These are phyloP conservation scores for Leccinum obscurum DNA, from an alignment of 768 basidiomycete species.

Conservation along the genomic window DNA sequence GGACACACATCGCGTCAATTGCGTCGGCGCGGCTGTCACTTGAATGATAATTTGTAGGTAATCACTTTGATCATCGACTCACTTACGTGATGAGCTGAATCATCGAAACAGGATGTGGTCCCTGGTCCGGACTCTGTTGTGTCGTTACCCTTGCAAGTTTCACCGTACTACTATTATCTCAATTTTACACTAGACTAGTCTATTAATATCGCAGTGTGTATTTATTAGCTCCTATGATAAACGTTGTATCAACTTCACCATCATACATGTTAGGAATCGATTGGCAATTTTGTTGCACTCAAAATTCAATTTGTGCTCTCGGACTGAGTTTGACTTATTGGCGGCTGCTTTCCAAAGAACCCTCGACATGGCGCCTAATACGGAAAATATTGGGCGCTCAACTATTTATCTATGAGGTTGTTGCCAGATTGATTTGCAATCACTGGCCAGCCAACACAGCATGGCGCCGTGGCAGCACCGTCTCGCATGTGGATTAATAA, in stretches of 20 bases:
- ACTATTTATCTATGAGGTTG: not conserved
- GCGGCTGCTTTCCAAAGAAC: slow-evolving; percentile 6
- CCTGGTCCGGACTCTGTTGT: not conserved
- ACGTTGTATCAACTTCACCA: not conserved
- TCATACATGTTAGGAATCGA: not conserved
- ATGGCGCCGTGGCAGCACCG: slow-evolving; percentile 17
- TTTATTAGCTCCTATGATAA: not conserved
- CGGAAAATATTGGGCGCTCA: not conserved
- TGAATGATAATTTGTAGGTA: slow-evolving; percentile 5
- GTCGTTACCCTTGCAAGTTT: not conserved
- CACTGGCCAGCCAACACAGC: not conserved
- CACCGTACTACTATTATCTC: slow-evolving; percentile 1
- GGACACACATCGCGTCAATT: slow-evolving; percentile 15
- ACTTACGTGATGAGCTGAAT: slow-evolving; percentile 1
- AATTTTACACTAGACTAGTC: not conserved
- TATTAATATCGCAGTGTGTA: not conserved
- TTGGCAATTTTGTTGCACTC: not conserved
- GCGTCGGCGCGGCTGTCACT: slow-evolving; percentile 1
- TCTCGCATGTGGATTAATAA: not conserved
- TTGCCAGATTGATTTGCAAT: not conserved
- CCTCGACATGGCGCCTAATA: not conserved
- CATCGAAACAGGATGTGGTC: not conserved
- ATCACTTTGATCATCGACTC: not conserved
- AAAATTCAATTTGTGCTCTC: not conserved
- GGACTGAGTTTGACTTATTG: not conserved